Conservation (phyloP, 805 yeast genomes). For the Komagataella populi region DNA sequence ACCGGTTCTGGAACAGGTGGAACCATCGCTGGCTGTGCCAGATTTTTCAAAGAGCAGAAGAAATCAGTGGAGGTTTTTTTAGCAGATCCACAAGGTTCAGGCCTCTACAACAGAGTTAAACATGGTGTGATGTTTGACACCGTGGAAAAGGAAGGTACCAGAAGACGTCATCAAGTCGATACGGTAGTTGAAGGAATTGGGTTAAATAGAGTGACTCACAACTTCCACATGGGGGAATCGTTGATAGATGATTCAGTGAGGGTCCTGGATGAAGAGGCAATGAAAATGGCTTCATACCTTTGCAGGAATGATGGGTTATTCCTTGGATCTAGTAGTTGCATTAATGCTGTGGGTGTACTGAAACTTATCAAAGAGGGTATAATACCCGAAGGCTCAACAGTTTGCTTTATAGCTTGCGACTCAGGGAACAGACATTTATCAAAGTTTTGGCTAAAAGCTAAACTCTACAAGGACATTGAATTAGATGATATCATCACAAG, state of each 20-base stretch:
- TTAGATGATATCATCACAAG: neutral
- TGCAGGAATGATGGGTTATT: conserved; percentile 81
- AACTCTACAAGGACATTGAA: conserved; percentile 23
- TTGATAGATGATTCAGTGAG: conserved; percentile 67
- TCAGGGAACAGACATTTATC: conserved; percentile 83
- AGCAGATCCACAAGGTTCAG: conserved; percentile 96
- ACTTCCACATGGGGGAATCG: conserved; percentile 59
- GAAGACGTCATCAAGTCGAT: conserved; percentile 94
- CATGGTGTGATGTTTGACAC: conserved; percentile 88
- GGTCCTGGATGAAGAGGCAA: conserved; percentile 69
- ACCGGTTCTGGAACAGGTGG: conserved; percentile 97
- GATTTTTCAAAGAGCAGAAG: conserved; percentile 44
- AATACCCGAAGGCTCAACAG: conserved; percentile 44
- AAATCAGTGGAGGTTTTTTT: conserved; percentile 37
- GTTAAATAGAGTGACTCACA: conserved; percentile 71
- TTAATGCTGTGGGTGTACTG: conserved; percentile 84
- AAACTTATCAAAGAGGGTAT: conserved; percentile 29
- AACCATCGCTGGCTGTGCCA: conserved; percentile 85
- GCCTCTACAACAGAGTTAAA: conserved; percentile 72
- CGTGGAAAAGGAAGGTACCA: conserved; percentile 83
- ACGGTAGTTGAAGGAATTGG: conserved; percentile 93
- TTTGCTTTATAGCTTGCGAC: conserved; percentile 85
- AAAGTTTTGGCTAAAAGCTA: conserved; percentile 80
- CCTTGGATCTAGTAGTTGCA: conserved; percentile 87
- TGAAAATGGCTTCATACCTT: conserved; percentile 76